Percentiles rank a stretch among this genome's conserved stretches.
phyloP scores from a whole-genome alignment of 2,329 filamentous ascomycete species.

The Bipolaris bicolor region DNA sequence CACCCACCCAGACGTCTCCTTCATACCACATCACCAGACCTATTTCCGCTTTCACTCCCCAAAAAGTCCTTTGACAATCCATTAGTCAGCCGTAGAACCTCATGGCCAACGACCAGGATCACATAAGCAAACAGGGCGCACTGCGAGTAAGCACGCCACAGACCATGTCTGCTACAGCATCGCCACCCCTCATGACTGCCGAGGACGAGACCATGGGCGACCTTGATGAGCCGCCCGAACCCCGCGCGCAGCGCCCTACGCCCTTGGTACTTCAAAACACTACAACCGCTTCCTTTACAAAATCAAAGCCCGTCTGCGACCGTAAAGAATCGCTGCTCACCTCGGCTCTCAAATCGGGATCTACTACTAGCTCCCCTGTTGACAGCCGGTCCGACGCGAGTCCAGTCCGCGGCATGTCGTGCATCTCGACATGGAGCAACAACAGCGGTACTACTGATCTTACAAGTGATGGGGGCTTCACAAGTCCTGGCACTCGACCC shows the following conservation, averaged over 20 bases:
- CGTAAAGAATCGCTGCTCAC: slow-evolving; percentile 85
- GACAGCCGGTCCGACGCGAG: slow-evolving; percentile 52
- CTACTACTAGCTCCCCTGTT: slow-evolving; percentile 41
- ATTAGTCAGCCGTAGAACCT: slow-evolving; percentile 1
- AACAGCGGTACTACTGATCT: slow-evolving; percentile 84
- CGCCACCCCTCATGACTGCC: slow-evolving; percentile 30
- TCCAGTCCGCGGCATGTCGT: slow-evolving; percentile 54
- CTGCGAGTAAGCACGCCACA: slow-evolving; percentile 39
- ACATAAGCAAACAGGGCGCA: slow-evolving; percentile 30
- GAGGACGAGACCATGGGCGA: slow-evolving; percentile 75
- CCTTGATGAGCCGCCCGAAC: slow-evolving; percentile 87
- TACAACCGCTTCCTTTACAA: slow-evolving; percentile 55
- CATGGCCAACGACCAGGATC: slow-evolving; percentile 47
- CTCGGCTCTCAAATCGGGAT: slow-evolving; percentile 71
- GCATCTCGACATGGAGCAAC: slow-evolving; percentile 76
- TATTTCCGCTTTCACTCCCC: slow-evolving; percentile 1
- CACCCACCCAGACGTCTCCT: neutral
- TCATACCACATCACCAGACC: slow-evolving; percentile 1
- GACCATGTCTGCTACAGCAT: slow-evolving; percentile 34
- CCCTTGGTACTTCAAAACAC: slow-evolving; percentile 48
- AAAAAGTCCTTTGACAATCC: neutral
- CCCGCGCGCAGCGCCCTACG: slow-evolving; percentile 57
- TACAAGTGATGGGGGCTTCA: slow-evolving; percentile 91
- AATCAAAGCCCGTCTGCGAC: slow-evolving; percentile 56
- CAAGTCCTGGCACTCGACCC: slow-evolving; percentile 80